A percentile compares a stretch with the other conserved stretches of the same genome.
Conservation (phyloP, 345 rosid genomes). For the Hibiscus trionum region DNA sequence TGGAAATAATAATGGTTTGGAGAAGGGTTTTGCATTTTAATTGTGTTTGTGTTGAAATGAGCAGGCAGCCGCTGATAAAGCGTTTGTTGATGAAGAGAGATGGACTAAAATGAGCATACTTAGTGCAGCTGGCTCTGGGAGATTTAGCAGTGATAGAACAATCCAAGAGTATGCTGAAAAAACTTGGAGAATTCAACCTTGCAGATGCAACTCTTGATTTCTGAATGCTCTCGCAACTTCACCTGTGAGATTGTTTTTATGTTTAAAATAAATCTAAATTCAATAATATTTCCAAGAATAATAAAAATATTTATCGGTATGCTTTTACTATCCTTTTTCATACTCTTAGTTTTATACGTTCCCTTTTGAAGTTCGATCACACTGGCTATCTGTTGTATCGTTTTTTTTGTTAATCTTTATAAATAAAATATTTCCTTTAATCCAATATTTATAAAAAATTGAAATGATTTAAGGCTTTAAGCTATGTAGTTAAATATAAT, state of each 20-base stretch:
- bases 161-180: constrained; percentile 36
- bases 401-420: too few relatives aligned
- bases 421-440: too few relatives aligned
- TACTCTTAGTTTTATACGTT: too few relatives aligned
- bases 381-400: too few relatives aligned
- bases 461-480: too few relatives aligned
- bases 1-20: background rate
- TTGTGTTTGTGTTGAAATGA: background rate
- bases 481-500: too few relatives aligned
- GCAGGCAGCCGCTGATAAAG: constrained; percentile 45
- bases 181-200: constrained; percentile 34
- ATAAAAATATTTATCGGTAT: too few relatives aligned
- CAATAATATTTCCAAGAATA: background rate
- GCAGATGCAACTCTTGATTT: constrained; percentile 27
- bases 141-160: constrained; percentile 40
- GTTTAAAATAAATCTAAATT: background rate
- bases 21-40: background rate
- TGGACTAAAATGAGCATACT: constrained; percentile 45
- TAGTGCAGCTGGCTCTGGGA: constrained; percentile 35
- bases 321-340: too few relatives aligned
- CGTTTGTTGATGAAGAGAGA: constrained; percentile 35
- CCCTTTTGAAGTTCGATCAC: too few relatives aligned
- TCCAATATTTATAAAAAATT: too few relatives aligned
- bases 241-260: too few relatives aligned
- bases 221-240: too few relatives aligned